Conservation (phyloP, 75 land plant genomes). For the Chamaecyparis obtusa region DNA sequence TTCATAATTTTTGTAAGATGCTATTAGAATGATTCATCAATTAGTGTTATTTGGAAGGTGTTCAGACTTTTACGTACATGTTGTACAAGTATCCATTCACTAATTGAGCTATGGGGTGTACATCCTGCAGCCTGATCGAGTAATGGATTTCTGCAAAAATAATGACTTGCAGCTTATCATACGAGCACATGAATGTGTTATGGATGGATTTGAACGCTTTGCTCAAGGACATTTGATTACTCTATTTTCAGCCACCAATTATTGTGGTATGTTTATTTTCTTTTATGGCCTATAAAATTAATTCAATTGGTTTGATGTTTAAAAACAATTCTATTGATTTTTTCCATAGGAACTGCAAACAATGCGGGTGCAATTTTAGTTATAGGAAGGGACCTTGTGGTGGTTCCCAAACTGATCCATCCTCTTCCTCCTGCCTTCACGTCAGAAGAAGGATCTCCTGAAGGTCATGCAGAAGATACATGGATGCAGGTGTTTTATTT, state of each 20-base stretch:
- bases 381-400: constrained; percentile 30
- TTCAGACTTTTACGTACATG: background rate
- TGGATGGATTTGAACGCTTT: constrained; percentile 44
- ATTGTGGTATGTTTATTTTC: constrained; percentile 18
- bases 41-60: background rate
- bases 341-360: constrained; percentile 33
- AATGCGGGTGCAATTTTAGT: constrained; percentile 37
- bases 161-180: constrained; percentile 32
- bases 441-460: constrained; percentile 18
- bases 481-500: constrained; percentile 32
- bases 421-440: constrained; percentile 32
- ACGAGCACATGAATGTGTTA: constrained; percentile 36
- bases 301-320: background rate
- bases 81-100: background rate
- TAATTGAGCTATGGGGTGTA: background rate
- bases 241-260: constrained; percentile 34
- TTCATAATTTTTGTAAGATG: background rate
- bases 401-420: constrained; percentile 32
- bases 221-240: constrained; percentile 37
- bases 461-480: constrained; percentile 22
- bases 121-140: constrained; percentile 30
- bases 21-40: background rate
- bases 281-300: constrained; percentile 1
- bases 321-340: background rate
- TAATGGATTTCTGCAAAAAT: constrained; percentile 37